These are phyloP conservation scores for Mimosa pudica DNA, from an alignment of 306 rosid species.

Conservation along the genomic window DNA sequence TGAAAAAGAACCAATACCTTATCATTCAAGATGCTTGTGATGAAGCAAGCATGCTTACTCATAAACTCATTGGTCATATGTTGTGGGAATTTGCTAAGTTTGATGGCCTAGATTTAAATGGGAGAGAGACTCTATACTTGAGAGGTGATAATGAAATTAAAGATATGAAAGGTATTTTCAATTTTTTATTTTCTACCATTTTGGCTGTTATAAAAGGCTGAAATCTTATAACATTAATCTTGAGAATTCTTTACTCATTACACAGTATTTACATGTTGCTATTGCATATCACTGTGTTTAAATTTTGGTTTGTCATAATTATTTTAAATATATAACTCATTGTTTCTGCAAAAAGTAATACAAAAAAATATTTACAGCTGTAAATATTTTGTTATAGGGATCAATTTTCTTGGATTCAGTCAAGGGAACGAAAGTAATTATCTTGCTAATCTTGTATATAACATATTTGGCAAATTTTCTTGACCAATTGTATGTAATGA, in stretches of 20 bases:
- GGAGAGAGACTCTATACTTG: constrained; percentile 45
- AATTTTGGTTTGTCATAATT: not conserved
- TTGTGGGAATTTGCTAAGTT: constrained; percentile 53
- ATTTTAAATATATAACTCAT: not conserved
- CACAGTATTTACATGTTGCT: not conserved
- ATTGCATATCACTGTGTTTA: not conserved
- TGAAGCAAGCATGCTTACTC: constrained; percentile 68
- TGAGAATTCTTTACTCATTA: not conserved
- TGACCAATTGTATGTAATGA: too few relatives aligned
- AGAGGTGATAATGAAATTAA: constrained; percentile 37
- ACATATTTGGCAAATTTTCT: too few relatives aligned
- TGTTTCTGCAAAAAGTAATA: too few relatives aligned
- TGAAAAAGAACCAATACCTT: constrained; percentile 60
- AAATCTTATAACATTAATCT: not conserved
- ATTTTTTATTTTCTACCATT: constrained; percentile 16
- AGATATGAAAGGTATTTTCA: constrained; percentile 57
- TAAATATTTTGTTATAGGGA: too few relatives aligned
- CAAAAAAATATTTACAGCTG: too few relatives aligned
- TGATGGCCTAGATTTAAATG: constrained; percentile 50
- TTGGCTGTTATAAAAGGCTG: constrained; percentile 11
- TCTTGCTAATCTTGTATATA: too few relatives aligned
- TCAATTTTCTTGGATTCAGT: too few relatives aligned
- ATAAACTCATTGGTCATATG: constrained; percentile 65
- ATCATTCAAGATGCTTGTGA: constrained; percentile 73
- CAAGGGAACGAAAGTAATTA: too few relatives aligned